Conservation (phyloP, 1,284 basidiomycete species). For the Butyriboletus appendiculatus region DNA sequence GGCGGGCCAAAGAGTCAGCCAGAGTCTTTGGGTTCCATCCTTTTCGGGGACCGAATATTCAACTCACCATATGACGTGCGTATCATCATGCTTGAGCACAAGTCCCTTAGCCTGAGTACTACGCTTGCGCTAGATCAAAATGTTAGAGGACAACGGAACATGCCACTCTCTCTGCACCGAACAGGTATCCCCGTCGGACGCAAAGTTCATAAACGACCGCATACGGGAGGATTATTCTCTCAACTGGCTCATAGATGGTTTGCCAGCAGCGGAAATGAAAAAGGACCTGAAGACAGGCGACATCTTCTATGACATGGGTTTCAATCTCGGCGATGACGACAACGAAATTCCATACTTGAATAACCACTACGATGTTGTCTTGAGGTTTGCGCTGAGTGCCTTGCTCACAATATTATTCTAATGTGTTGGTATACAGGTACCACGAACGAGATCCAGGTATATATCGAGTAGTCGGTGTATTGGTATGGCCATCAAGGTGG, state of each 20-base stretch:
- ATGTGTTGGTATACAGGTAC: slow-evolving; percentile 55
- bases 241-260: slow-evolving; percentile 94
- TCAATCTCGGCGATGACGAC: slow-evolving; percentile 74
- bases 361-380: slow-evolving; percentile 88
- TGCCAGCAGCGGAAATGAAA: slow-evolving; percentile 94
- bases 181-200: slow-evolving; percentile 68
- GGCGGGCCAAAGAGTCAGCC: slow-evolving; percentile 79
- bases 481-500: slow-evolving; percentile 88
- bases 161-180: slow-evolving; percentile 78
- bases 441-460: slow-evolving; percentile 71
- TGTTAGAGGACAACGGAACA: slow-evolving; percentile 71
- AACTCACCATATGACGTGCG: slow-evolving; percentile 85
- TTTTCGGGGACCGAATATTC: slow-evolving; percentile 97
- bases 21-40: slow-evolving; percentile 89
- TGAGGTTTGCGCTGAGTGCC: slow-evolving; percentile 52
- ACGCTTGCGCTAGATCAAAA: slow-evolving; percentile 57
- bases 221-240: slow-evolving; percentile 93
- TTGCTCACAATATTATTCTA: slow-evolving; percentile 2
- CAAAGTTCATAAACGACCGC: slow-evolving; percentile 88
- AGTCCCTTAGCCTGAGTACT: slow-evolving; percentile 5
- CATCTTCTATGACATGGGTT: slow-evolving; percentile 88
- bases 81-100: slow-evolving; percentile 15
- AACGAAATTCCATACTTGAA: slow-evolving; percentile 71
- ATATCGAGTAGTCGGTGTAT: slow-evolving; percentile 86
- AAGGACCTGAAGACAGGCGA: slow-evolving; percentile 76